These are phyloP conservation scores for Gracilaria domingensis DNA, from an alignment of 23 red algal genomes.

Conservation along the genomic window DNA sequence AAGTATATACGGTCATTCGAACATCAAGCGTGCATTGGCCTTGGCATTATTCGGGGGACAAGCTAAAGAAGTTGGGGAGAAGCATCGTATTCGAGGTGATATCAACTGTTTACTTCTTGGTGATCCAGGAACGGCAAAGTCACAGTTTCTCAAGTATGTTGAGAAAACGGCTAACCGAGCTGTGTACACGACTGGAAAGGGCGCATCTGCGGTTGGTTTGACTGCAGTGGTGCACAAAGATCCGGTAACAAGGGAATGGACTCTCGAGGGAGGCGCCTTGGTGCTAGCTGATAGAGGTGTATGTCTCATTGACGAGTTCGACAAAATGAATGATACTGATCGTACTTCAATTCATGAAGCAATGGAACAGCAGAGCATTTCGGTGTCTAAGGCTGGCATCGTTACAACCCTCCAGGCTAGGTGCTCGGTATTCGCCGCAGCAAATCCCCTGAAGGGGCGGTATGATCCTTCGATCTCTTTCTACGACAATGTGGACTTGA, in stretches of 20 bases:
- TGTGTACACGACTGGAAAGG: conserved; percentile 98
- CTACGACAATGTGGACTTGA: conserved; percentile 97
- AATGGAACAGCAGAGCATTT: conserved; percentile 99
- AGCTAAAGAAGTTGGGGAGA: conserved; percentile 96
- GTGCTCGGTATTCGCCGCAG: conserved; percentile 96
- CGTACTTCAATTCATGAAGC: conserved; percentile 99
- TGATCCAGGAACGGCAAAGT: conserved; percentile 99
- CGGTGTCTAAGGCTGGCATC: conserved; percentile 99
- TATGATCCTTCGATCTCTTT: conserved; percentile 96
- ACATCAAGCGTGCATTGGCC: conserved; percentile 96
- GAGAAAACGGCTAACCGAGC: conserved; percentile 97
- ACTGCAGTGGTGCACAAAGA: conserved; percentile 97
- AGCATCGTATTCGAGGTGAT: conserved; percentile 96
- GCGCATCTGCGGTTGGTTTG: conserved; percentile 97
- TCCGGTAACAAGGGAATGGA: conserved; percentile 97
- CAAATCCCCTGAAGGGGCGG: conserved; percentile 96
- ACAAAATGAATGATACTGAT: conserved; percentile 99
- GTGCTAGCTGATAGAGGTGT: conserved; percentile 96
- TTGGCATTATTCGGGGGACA: conserved; percentile 93
- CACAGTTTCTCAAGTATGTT: conserved; percentile 98
- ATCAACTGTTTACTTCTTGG: conserved; percentile 97
- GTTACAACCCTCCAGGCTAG: conserved; percentile 97
- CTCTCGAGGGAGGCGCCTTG: conserved; percentile 96
- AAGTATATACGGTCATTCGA: conserved; percentile 94
- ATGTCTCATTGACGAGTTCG: conserved; percentile 99